Percentiles rank a stretch among this genome's conserved stretches.
Conservation (phyloP, 192 early-diverging fungal species). For the Linnemannia exigua region DNA sequence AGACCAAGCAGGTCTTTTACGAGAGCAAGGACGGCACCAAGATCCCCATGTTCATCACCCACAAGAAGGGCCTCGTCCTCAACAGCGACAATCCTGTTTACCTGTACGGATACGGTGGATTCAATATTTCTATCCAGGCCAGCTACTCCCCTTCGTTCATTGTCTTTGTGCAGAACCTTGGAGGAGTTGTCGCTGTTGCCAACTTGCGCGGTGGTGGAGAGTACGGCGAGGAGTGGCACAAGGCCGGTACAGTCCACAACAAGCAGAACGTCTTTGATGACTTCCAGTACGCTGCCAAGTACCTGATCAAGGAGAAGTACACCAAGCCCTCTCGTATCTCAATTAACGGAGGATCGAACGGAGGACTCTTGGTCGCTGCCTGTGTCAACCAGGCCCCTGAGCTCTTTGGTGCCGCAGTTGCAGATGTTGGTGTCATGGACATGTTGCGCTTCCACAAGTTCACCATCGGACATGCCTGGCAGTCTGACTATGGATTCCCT, state of each 20-base stretch:
- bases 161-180: constrained; percentile 67
- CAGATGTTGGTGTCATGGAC: constrained; percentile 81
- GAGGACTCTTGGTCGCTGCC: constrained; percentile 77
- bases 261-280: constrained; percentile 86
- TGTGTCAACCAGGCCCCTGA: constrained; percentile 84
- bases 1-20: constrained; percentile 78
- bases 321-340: constrained; percentile 67
- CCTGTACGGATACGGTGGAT: constrained; percentile 81
- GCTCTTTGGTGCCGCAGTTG: constrained; percentile 74
- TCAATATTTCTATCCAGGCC: constrained; percentile 68
- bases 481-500: constrained; percentile 75
- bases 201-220: constrained; percentile 83
- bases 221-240: constrained; percentile 68
- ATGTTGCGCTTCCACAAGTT: constrained; percentile 85
- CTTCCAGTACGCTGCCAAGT: constrained; percentile 79
- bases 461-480: constrained; percentile 82
- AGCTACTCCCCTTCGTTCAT: constrained; percentile 46
- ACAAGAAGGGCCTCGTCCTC: constrained; percentile 63
- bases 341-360: constrained; percentile 80
- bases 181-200: constrained; percentile 71
- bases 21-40: constrained; percentile 74
- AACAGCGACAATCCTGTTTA: constrained; percentile 71
- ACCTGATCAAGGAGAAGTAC: constrained; percentile 68
- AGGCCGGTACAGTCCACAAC: constrained; percentile 67
- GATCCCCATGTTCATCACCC: constrained; percentile 78